phyloP scores from a whole-genome alignment of 1,284 basidiomycete genomes.

The Abortiporus biennis region DNA sequence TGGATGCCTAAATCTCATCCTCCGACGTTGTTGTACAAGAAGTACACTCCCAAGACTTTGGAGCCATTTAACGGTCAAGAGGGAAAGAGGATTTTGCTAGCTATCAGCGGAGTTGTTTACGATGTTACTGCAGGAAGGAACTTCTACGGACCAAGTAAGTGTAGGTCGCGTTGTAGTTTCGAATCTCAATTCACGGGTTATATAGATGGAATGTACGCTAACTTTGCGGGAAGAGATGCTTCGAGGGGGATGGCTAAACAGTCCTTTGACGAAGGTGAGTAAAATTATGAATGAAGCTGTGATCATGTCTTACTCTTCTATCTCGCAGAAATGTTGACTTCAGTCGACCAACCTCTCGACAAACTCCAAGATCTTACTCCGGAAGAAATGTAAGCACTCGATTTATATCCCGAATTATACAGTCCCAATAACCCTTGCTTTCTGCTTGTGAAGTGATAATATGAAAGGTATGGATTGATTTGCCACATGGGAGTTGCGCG shows the following conservation, averaged over 20 bases:
- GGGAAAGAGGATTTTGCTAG: constrained; percentile 72
- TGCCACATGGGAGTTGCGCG: background rate
- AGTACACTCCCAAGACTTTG: constrained; percentile 74
- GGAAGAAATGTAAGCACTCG: constrained; percentile 75
- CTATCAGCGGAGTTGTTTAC: constrained; percentile 85
- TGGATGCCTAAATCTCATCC: constrained; percentile 83
- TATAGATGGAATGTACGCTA: constrained; percentile 90
- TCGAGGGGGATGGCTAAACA: constrained; percentile 96
- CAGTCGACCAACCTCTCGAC: constrained; percentile 83
- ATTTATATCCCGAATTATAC: too few relatives aligned
- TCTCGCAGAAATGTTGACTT: constrained; percentile 81
- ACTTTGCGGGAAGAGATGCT: constrained; percentile 93
- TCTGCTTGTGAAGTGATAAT: constrained; percentile 57
- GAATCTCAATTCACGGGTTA: background rate
- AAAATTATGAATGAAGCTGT: too few relatives aligned
- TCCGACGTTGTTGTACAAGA: constrained; percentile 67
- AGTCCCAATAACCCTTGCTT: background rate
- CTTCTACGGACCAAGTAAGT: constrained; percentile 87
- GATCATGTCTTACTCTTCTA: background rate
- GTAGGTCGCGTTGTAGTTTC: background rate
- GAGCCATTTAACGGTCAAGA: constrained; percentile 63
- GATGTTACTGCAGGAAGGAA: constrained; percentile 84
- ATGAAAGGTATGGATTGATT: constrained; percentile 89
- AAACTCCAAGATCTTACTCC: constrained; percentile 70
- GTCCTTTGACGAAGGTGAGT: constrained; percentile 82